Percentiles rank a stretch among this genome's conserved stretches.
Evolutionary conservation across 768 basidiomycete species (phyloP).

Genomic region (Suillus subalutaceus): DNA sequence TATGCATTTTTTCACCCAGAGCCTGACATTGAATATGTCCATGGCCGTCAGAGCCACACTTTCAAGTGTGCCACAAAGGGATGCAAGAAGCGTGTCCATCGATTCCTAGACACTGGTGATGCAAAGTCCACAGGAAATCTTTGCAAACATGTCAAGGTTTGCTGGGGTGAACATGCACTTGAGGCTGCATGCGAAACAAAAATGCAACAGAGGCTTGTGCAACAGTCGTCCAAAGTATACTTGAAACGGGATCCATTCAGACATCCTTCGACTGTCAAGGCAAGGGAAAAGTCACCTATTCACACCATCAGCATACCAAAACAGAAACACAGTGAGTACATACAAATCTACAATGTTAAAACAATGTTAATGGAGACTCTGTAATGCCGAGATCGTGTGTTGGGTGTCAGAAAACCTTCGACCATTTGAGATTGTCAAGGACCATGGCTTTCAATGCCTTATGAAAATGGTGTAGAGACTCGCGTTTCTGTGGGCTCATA

Average conservation of each 20-base stretch:
- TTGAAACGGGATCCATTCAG: slow-evolving; percentile 26
- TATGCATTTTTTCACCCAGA: slow-evolving; percentile 30
- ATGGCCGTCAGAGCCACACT: slow-evolving; percentile 20
- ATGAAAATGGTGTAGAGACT: too few relatives aligned
- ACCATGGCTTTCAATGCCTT: slow-evolving; percentile 23
- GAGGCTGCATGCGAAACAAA: slow-evolving; percentile 12
- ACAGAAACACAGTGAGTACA: slow-evolving; percentile 13
- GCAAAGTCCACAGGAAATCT: slow-evolving; percentile 33
- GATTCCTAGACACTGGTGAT: slow-evolving; percentile 29
- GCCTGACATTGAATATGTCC: slow-evolving; percentile 20
- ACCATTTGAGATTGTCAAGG: slow-evolving; percentile 25
- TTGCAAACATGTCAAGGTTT: slow-evolving; percentile 27
- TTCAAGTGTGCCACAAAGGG: slow-evolving; percentile 26
- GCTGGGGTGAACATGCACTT: slow-evolving; percentile 34
- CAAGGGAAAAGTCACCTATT: slow-evolving; percentile 34
- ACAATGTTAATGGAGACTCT: too few relatives aligned
- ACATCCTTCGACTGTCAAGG: slow-evolving; percentile 28
- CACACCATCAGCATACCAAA: slow-evolving; percentile 26
- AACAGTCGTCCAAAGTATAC: slow-evolving; percentile 29
- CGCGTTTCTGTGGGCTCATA: too few relatives aligned
- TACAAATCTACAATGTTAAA: too few relatives aligned
- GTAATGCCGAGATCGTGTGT: slow-evolving; percentile 21
- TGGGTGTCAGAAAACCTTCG: slow-evolving; percentile 24
- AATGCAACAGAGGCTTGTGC: background rate
- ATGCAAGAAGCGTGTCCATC: slow-evolving; percentile 20